Base-by-base conservation (phyloP, 768 basidiomycete genomes). In the Daedalea quercina region DNA sequence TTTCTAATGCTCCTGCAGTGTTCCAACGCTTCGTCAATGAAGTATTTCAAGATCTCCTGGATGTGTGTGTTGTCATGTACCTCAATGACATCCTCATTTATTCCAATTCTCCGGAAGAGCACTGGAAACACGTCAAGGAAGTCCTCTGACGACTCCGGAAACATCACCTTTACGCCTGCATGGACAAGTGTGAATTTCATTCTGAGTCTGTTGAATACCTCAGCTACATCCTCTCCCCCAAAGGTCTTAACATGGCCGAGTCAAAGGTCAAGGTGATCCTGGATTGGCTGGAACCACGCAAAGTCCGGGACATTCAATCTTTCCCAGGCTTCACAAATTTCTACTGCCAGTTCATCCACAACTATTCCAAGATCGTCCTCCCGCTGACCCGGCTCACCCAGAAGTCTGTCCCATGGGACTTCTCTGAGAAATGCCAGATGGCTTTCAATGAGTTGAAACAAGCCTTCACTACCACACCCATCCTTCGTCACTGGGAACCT, bases 181-280 rank as follows among this genome's bases (percentile, higher is more conserved):
- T 62, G 3, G 51, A 64, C n/a, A 71, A 71, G 53, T 70, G 65
- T 45, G 63, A 69, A 46, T 77, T 74, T 51, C 61, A 73, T 57
- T 56, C 59, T 7, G 35, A 61, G 4, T 52, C 65, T 17, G 69
- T 77, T 9, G 68, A 74, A 46, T 77, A 71, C 60, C 65, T 78
- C 1, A 73, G 77, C 3, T 71, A 69, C 54, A 57, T 76, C 37
- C 57, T 78, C 47, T 41, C 54, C 12, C 53, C 60, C 3, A 56
- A 64, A 8, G 62, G 65, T 22, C 56, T 76, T 35, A 28, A 35
- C 17, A 77, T 78, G 73, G 66, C 71, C 48, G 62, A 63, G 1
- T 57, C 54, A 12, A 81, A 80, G 60, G 55, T 80, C 23, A 43
- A 67, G 6, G 61, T 60, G 2, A 66, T 69, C 20, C 12, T 49